A percentile compares a stretch with the other conserved stretches of the same genome.
Conservation (phyloP, 805 yeast species). For the Candida andamanensis region DNA sequence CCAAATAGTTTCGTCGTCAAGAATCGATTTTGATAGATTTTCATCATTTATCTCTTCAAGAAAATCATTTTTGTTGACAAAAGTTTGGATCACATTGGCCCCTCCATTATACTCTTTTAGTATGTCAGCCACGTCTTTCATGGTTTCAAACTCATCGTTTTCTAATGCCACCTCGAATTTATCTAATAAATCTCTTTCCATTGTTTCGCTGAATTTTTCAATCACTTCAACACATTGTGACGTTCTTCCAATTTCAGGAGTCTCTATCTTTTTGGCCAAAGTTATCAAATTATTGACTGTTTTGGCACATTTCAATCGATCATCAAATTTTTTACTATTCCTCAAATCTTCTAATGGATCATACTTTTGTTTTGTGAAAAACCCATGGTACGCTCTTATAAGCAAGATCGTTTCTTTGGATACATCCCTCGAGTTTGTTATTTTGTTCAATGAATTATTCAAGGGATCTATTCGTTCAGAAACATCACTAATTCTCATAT, state of each 20-base stretch:
- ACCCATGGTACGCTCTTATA: slow-evolving; percentile 71
- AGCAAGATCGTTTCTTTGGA: slow-evolving; percentile 68
- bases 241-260: slow-evolving; percentile 46
- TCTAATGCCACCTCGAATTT: slow-evolving; percentile 73
- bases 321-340: slow-evolving; percentile 42
- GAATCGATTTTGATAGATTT: slow-evolving; percentile 11
- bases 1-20: slow-evolving; percentile 54
- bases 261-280: slow-evolving; percentile 59
- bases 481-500: slow-evolving; percentile 49
- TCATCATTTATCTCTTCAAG: slow-evolving; percentile 41
- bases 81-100: slow-evolving; percentile 71
- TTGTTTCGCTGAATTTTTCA: slow-evolving; percentile 65
- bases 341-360: slow-evolving; percentile 56
- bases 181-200: slow-evolving; percentile 68
- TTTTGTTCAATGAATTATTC: slow-evolving; percentile 61
- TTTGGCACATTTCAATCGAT: slow-evolving; percentile 62
- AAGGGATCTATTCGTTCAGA: slow-evolving; percentile 60
- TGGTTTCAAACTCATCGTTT: slow-evolving; percentile 58
- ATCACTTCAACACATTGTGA: slow-evolving; percentile 39
- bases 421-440: slow-evolving; percentile 68
- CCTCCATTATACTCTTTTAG: slow-evolving; percentile 83
- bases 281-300: slow-evolving; percentile 60
- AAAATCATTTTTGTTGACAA: slow-evolving; percentile 76
- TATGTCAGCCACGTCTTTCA: slow-evolving; percentile 73
- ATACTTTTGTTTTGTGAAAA: slow-evolving; percentile 52